Evolutionary conservation across 2,329 filamentous ascomycete species (phyloP).

Genomic region (Pestalotiopsis sp.): DNA sequence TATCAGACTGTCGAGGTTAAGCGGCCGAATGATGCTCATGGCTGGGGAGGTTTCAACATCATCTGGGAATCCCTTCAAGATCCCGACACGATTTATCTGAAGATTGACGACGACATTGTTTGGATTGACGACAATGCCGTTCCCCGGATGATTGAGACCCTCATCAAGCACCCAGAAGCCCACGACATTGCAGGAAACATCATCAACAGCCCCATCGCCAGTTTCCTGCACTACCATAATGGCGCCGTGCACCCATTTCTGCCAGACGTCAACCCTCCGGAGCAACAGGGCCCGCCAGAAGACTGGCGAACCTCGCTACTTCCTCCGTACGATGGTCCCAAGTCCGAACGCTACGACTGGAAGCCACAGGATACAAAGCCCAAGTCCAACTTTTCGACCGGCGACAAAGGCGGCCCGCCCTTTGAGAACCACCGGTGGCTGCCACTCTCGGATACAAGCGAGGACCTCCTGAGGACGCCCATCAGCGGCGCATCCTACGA

Average conservation of each 20-base stretch:
- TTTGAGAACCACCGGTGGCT: slow-evolving; percentile 54
- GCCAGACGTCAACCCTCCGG: slow-evolving; percentile 39
- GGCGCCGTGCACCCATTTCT: slow-evolving; percentile 56
- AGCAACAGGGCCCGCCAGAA: slow-evolving; percentile 19
- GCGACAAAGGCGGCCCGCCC: slow-evolving; percentile 25
- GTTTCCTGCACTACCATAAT: slow-evolving; percentile 56
- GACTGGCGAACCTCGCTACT: background rate
- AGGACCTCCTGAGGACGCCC: slow-evolving; percentile 49
- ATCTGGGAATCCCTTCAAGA: slow-evolving; percentile 33
- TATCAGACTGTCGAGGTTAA: slow-evolving; percentile 36
- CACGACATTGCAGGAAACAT: slow-evolving; percentile 58
- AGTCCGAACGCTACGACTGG: slow-evolving; percentile 21
- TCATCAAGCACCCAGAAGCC: slow-evolving; percentile 51
- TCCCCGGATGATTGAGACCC: slow-evolving; percentile 55
- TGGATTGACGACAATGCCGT: slow-evolving; percentile 43
- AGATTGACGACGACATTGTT: slow-evolving; percentile 48
- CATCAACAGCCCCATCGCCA: slow-evolving; percentile 57
- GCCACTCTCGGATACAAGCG: slow-evolving; percentile 42
- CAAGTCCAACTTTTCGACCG: slow-evolving; percentile 11
- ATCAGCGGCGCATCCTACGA: slow-evolving; percentile 31
- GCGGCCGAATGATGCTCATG: background rate
- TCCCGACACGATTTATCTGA: slow-evolving; percentile 43
- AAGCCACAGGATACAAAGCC: slow-evolving; percentile 33
- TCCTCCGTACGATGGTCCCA: slow-evolving; percentile 25
- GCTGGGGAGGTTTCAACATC: slow-evolving; percentile 37